Base-by-base conservation (phyloP, 176 grass and related monocot species). In the Puya raimondii region DNA sequence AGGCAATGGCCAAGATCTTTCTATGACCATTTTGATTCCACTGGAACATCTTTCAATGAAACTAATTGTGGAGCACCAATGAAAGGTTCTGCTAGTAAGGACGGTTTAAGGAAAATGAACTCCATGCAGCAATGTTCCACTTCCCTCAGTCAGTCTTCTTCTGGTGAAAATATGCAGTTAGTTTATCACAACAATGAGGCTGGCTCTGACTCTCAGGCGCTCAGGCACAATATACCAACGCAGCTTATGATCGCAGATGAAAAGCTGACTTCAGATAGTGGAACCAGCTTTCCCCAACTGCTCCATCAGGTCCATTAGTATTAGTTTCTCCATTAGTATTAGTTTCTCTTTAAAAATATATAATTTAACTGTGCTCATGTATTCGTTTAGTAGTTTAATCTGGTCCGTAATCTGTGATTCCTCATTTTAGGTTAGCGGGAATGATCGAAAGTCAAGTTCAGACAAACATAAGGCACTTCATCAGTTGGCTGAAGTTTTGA, bases 1-100 rank as follows among this genome's bases (percentile, higher is more conserved):
- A 83, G 33, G 51, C 83, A 72, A 17, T 33, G 79, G 33, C 76
- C 83, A 79, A 68, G 68, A 17, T 20, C 73, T 47, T 81, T 61
- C 61, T 85, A 85, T 79, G 82, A 84, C 49, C 72, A 76, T 11
- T 85, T 82, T 79, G 77, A 77, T 77, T 73, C 75, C 56, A 86
- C 79, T 69, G 82, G 84, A 56, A 75, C 76, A 27, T 69, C 79
- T 68, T 80, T 79, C 67, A 67, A 76, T 54, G 77, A 71, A 71
- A 64, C 63, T 71, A 75, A 21, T 63, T 3, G 66, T 23, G 16
- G 63, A 20, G 77, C 64, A 47, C 50, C 64, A 33, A 82, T 50
- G 69, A 82, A 80, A 69, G 21, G 49, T 52, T 68, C 68, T 65
- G 67, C 66, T 53, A 51, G 75, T 72, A 12, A 2, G 68, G 73